Percentiles rank a stretch among this genome's conserved stretches.
phyloP scores from a whole-genome alignment of 352 stramenopile genomes.

The Globisporangium sylvaticum region DNA sequence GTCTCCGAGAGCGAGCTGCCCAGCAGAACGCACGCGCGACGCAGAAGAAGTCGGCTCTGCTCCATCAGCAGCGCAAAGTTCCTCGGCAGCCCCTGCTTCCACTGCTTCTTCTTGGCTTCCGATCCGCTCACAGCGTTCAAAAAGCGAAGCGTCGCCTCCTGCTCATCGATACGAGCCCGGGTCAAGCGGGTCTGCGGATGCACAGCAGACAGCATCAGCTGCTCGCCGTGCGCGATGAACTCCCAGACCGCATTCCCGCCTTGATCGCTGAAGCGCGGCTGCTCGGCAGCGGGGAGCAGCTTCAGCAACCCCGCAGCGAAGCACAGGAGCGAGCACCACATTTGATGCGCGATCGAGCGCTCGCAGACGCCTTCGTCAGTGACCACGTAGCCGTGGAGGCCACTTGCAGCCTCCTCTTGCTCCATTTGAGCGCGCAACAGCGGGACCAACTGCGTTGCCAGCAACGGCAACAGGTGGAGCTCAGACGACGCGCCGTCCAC shows the following conservation, averaged over 20 bases:
- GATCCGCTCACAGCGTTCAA: slow-evolving; percentile 40
- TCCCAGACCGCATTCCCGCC: slow-evolving; percentile 38
- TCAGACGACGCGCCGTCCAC: slow-evolving; percentile 22
- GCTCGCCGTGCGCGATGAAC: slow-evolving; percentile 51
- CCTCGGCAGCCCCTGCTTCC: slow-evolving; percentile 51
- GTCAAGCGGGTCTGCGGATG: slow-evolving; percentile 32
- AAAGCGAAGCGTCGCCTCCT: slow-evolving; percentile 38
- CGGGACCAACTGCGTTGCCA: slow-evolving; percentile 47
- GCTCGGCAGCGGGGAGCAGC: slow-evolving; percentile 17
- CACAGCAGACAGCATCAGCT: slow-evolving; percentile 35
- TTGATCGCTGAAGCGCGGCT: slow-evolving; percentile 7
- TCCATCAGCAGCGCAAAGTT: slow-evolving; percentile 61
- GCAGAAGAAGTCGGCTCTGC: slow-evolving; percentile 49
- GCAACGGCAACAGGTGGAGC: slow-evolving; percentile 33
- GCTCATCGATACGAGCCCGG: slow-evolving; percentile 42
- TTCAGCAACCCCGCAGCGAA: slow-evolving; percentile 40
- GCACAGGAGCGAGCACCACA: slow-evolving; percentile 57
- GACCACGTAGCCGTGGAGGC: slow-evolving; percentile 33
- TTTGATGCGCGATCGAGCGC: slow-evolving; percentile 43
- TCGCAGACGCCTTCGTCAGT: slow-evolving; percentile 12
- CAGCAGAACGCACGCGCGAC: slow-evolving; percentile 50
- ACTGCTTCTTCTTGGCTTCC: slow-evolving; percentile 30
- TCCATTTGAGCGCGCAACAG: slow-evolving; percentile 37
- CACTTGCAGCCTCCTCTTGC: slow-evolving; percentile 26
- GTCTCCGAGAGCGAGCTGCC: slow-evolving; percentile 42